Evolutionary conservation across 2,329 filamentous ascomycete genomes (phyloP), one percentile per base, ranked within the genome.

Genomic region (Alternaria incomplexa): DNA sequence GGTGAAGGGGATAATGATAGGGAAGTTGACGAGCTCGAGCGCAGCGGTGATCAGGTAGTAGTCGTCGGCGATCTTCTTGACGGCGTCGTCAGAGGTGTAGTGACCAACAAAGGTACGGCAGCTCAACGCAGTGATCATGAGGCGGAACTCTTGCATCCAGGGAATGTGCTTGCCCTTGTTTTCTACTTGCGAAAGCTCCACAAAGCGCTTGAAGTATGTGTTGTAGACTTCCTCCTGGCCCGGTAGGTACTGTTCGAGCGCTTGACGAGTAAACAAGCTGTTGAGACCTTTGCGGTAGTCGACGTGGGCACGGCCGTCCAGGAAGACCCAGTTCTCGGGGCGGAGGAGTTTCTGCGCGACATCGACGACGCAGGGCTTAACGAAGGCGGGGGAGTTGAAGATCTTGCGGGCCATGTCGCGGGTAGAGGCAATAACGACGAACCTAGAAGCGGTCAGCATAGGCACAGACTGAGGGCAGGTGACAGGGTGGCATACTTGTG

Each of bases 251-350:
- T 85, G 86, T 72, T 93, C 90, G 75, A 99, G 88, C 20, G 95
- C 93, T 79, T 92, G 89, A 77, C 93, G 92, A 47, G 95, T 98
- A 85, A 99, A 99, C 26, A 98, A 88, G 62, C 90, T 91, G 80
- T 97, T 98, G 70, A 99, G 86, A 56, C 96, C 96, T 85, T 97
- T 98, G 79, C 96, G 94, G 83, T 96, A 99, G 76, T 98, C 96
- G 71, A 97, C 93, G 75, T 99, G 96, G 43, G 90, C 89, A 83
- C 94, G 96, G 76, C 96, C 96, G 77, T 98, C 95, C 69, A 99
- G 85, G 83, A 98, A 98, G 17, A 98, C 96, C 93, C 94, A 99
- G 84, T 97, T 97, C 75, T 91, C 91, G 64, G 90, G 87, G 63
- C 96, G 92, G 56, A 99, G 89, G 54, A 99, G 91, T 84, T 98